Conservation (phyloP, 352 stramenopile species). For the Pelagophyceae sp. region DNA sequence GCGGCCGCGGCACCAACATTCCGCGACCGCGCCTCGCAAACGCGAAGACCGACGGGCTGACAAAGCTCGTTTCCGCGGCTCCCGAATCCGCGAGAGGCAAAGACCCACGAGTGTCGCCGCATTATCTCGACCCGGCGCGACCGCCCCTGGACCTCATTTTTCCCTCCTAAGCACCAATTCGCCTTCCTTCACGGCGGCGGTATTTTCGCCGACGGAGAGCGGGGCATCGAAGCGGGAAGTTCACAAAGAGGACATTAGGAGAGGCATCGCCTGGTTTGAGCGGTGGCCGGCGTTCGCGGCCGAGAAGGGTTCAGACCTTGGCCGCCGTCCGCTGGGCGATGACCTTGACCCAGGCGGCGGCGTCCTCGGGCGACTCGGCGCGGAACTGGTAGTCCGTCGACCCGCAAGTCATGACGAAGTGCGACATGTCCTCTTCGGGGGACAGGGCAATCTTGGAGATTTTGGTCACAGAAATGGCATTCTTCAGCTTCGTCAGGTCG, state of each 20-base stretch:
- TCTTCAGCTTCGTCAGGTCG: conserved; percentile 14
- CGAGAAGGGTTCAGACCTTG: too few species aligned
- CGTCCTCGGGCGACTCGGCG: not conserved
- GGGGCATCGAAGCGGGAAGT: too few species aligned
- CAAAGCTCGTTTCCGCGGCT: not conserved
- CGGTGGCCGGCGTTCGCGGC: too few species aligned
- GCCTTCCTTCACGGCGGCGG: too few species aligned
- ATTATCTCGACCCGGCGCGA: too few species aligned
- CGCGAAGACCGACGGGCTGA: not conserved
- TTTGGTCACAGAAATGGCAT: conserved; percentile 11
- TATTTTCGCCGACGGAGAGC: too few species aligned
- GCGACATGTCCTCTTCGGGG: not conserved
- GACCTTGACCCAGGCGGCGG: not conserved
- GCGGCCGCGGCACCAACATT: not conserved
- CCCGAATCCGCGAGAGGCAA: not conserved
- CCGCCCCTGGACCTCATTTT: too few species aligned
- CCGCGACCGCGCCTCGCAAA: not conserved
- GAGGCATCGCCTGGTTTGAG: too few species aligned
- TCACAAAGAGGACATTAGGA: too few species aligned
- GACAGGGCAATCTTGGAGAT: not conserved
- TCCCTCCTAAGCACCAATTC: too few species aligned
- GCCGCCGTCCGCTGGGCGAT: not conserved
- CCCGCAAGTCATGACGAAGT: conserved; percentile 16
- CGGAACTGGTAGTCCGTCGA: conserved; percentile 11
- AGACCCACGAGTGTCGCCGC: too few species aligned